Conservation (phyloP, 2,329 filamentous ascomycete genomes). For the Achaetomium macrosporum region DNA sequence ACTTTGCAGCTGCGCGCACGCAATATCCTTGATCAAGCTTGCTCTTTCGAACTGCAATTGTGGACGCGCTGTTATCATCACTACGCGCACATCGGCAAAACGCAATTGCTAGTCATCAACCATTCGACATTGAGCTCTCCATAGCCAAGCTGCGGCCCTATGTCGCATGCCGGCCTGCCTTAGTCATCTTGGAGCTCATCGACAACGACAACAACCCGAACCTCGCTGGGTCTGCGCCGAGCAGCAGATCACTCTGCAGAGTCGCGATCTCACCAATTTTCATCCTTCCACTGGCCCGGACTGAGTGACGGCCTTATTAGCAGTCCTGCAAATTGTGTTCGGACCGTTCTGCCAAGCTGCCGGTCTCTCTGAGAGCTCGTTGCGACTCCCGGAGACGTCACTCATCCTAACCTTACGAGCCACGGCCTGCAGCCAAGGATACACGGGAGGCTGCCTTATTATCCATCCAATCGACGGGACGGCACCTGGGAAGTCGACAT, state of each 20-base stretch:
- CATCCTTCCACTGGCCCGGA: background rate
- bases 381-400: background rate
- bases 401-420: background rate
- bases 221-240: background rate
- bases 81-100: background rate
- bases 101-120: background rate
- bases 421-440: background rate
- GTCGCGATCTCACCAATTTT: background rate
- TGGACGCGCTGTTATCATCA: background rate
- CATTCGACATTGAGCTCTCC: background rate
- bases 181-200: too few species aligned
- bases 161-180: too few species aligned
- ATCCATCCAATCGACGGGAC: background rate
- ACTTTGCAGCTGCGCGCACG: constrained; percentile 6
- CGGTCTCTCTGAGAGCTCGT: background rate
- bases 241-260: background rate
- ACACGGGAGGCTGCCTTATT: constrained; percentile 3
- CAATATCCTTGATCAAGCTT: background rate
- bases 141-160: background rate
- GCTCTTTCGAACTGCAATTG: background rate
- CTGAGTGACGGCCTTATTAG: too few species aligned
- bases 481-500: background rate
- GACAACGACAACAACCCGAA: background rate
- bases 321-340: too few species aligned
- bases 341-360: background rate